Evolutionary conservation across 768 basidiomycete species (phyloP).

Genomic region (Tricholoma bakamatsutake): DNA sequence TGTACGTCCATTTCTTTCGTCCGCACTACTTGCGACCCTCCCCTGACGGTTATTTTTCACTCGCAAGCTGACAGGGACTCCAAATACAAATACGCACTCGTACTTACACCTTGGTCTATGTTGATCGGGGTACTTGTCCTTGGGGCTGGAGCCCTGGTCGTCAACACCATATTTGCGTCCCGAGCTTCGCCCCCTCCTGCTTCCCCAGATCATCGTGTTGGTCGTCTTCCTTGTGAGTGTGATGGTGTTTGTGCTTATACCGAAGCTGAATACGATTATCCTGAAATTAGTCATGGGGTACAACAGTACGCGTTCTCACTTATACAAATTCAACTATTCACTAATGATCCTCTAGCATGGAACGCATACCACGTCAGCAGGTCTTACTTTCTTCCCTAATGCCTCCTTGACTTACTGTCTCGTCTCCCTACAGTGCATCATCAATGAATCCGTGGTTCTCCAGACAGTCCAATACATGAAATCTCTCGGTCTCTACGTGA

Average conservation of each 20-base stretch:
- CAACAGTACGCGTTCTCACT: slow-evolving; percentile 41
- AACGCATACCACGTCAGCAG: slow-evolving; percentile 55
- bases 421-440: slow-evolving; percentile 42
- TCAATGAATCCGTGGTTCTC: slow-evolving; percentile 47
- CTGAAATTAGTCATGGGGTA: slow-evolving; percentile 47
- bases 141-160: neutral
- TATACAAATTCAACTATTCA: neutral
- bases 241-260: neutral
- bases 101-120: slow-evolving; percentile 1
- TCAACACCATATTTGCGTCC: slow-evolving; percentile 1
- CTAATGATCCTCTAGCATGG: slow-evolving; percentile 41
- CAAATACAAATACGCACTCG: slow-evolving; percentile 1
- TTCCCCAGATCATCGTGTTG: slow-evolving; percentile 27
- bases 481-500: slow-evolving; percentile 49
- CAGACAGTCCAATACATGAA: slow-evolving; percentile 47
- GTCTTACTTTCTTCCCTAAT: neutral
- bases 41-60: neutral
- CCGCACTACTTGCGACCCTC: too few relatives aligned
- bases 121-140: neutral
- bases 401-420: neutral
- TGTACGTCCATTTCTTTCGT: neutral
- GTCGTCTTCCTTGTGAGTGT: slow-evolving; percentile 30
- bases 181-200: slow-evolving; percentile 3
- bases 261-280: neutral
- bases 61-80: neutral